Conservation (phyloP, 371 early-diverging fungal species). For the Mucor ambiguus region DNA sequence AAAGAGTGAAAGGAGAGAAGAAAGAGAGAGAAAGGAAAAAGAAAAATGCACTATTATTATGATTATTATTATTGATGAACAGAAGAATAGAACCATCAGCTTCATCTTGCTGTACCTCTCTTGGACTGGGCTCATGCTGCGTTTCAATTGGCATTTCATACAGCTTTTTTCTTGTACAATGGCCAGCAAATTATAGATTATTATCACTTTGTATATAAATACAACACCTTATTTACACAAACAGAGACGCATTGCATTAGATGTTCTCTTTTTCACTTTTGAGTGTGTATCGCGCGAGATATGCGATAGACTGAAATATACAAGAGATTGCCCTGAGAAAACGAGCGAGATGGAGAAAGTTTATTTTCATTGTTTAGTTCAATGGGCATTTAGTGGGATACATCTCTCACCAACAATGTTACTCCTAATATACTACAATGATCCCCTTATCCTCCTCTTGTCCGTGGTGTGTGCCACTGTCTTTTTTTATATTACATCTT, state of each 20-base stretch:
- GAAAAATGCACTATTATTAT: slow-evolving; percentile 5
- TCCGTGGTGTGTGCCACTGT: slow-evolving; percentile 6
- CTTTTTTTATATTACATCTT: slow-evolving; percentile 1
- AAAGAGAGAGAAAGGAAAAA: slow-evolving; percentile 7
- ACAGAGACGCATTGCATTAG: slow-evolving; percentile 7
- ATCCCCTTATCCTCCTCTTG: slow-evolving; percentile 4
- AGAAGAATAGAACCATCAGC: slow-evolving; percentile 8
- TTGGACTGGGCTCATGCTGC: slow-evolving; percentile 36
- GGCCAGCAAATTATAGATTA: slow-evolving; percentile 14
- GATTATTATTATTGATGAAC: slow-evolving; percentile 8
- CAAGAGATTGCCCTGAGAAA: neutral
- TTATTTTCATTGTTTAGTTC: slow-evolving; percentile 4
- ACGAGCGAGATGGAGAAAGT: neutral
- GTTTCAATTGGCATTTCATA: slow-evolving; percentile 11
- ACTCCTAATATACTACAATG: neutral
- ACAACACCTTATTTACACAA: slow-evolving; percentile 3
- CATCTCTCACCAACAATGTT: neutral
- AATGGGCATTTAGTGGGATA: neutral
- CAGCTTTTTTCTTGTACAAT: slow-evolving; percentile 19
- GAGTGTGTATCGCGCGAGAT: neutral
- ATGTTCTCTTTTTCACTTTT: neutral
- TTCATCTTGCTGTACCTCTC: slow-evolving; percentile 3
- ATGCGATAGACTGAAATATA: neutral
- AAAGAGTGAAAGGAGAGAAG: neutral
- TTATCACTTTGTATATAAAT: neutral